These are phyloP conservation scores for Entrophospora sp. DNA, from an alignment of 192 early-diverging fungal species.

Conservation along the genomic window DNA sequence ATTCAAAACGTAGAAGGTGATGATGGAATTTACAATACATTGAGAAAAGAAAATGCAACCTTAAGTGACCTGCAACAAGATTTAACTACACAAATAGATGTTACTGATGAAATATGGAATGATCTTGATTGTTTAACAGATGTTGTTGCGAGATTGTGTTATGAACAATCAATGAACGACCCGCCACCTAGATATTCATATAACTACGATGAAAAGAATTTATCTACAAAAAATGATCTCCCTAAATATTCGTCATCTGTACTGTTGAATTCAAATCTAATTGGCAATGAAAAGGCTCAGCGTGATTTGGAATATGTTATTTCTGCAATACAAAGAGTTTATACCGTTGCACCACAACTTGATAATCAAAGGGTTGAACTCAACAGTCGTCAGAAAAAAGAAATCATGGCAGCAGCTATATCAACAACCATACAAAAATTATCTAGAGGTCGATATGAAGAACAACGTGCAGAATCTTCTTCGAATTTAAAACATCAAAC, in stretches of 20 bases:
- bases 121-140: constrained; percentile 33
- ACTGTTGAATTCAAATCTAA: background rate
- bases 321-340: constrained; percentile 42
- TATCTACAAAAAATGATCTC: background rate
- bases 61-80: constrained; percentile 16
- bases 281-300: constrained; percentile 36
- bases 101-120: constrained; percentile 28
- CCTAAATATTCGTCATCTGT: constrained; percentile 12
- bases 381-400: constrained; percentile 31
- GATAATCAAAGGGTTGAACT: constrained; percentile 48
- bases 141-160: constrained; percentile 17
- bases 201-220: background rate
- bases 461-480: constrained; percentile 25
- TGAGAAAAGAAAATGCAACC: constrained; percentile 21
- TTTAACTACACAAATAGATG: background rate
- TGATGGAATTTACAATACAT: constrained; percentile 16
- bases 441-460: constrained; percentile 32
- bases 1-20: background rate
- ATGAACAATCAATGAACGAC: constrained; percentile 12
- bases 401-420: constrained; percentile 36
- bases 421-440: constrained; percentile 33
- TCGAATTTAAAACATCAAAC: constrained; percentile 25
- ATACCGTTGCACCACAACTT: constrained; percentile 37
- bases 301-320: constrained; percentile 45
- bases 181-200: constrained; percentile 21